A percentile compares a stretch with the other conserved stretches of the same genome.
Evolutionary conservation across 139 green algal genomes (phyloP).

Genomic region (Pseudopediastrum boryanum): DNA sequence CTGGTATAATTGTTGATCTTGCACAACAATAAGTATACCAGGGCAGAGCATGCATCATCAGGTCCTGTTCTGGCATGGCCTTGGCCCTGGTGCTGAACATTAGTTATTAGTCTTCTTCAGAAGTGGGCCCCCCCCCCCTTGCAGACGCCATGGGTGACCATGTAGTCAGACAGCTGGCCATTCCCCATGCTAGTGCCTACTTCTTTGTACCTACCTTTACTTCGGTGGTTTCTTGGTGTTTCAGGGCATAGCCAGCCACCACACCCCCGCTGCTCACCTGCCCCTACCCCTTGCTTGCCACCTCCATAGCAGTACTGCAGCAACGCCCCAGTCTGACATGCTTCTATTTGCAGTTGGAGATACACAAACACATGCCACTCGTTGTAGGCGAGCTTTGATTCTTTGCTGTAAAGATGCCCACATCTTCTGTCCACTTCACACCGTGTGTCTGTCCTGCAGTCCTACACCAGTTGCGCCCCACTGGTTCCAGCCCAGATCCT

Average conservation of each 20-base stretch:
- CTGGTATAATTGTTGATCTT: no score
- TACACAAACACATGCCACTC: background rate
- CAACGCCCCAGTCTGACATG: background rate
- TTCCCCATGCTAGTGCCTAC: no score
- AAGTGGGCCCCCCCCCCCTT: no score
- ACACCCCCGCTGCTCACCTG: background rate
- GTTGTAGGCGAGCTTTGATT: background rate
- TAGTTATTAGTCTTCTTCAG: no score
- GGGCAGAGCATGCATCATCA: no score
- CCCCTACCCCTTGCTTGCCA: background rate
- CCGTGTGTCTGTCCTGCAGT: background rate
- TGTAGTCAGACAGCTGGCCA: no score
- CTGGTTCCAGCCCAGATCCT: conserved; percentile 3
- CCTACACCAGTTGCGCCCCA: conserved; percentile 24
- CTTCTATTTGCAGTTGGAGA: background rate
- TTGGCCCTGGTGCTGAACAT: no score
- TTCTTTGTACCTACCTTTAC: no score
- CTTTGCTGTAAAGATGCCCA: no score
- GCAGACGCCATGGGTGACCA: background rate
- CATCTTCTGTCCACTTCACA: background rate
- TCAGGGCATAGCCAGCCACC: background rate
- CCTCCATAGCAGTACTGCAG: background rate
- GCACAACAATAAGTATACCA: no score
- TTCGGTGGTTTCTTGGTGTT: no score
- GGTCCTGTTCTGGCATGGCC: no score